Base-by-base conservation (phyloP, 176 grass and related monocot species). In the barley (Hordeum vulgare) region DNA sequence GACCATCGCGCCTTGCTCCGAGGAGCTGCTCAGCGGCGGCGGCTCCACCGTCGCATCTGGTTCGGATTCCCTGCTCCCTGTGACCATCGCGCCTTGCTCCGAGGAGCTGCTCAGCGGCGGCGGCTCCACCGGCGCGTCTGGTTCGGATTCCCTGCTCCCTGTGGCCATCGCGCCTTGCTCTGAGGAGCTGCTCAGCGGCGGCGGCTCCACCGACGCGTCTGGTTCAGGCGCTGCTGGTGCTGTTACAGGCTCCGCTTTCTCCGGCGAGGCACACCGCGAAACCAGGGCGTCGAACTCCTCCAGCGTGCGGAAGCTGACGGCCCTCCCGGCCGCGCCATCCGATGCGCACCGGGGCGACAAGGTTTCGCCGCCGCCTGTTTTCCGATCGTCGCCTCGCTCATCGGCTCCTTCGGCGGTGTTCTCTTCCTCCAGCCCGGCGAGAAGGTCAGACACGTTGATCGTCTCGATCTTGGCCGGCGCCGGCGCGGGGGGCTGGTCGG, bases 381-480 rank as follows among this genome's bases (percentile, higher is more conserved):
- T 75, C 27, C 13, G 60, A 69, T 59, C 31, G 17, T 83, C 18
- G 4, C 3, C 67, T 26, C 31, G 34, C 70, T 54, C 80, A 25
- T 21, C 53, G 0, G 53, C 53, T 0, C 53, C 81, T 54, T 84
- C 70, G 0, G 12, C 29, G 17, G 63, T 21, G 66, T 40, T 34
- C 11, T 90, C 85, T 33, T 97, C 94, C 25, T 94, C 95, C 76
- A 97, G 88, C 45, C 90, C 95, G 25, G 88, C 92, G 54, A 92
- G 87, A 71, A 94, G 76, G 0, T 94, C 92, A 21, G 90, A 86
- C 74, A 91, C 77, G 84, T 91, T 53, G 85, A 98, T 90, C 13
- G 91, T 92, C 83, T 98, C 93, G 33, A 96, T 86, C 31, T 60
- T 88, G 14, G 53, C 62, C 20, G 28, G 20, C 3, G 51, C 10